phyloP scores from a whole-genome alignment of 2,329 filamentous ascomycete species.

The Penicillium hordei region DNA sequence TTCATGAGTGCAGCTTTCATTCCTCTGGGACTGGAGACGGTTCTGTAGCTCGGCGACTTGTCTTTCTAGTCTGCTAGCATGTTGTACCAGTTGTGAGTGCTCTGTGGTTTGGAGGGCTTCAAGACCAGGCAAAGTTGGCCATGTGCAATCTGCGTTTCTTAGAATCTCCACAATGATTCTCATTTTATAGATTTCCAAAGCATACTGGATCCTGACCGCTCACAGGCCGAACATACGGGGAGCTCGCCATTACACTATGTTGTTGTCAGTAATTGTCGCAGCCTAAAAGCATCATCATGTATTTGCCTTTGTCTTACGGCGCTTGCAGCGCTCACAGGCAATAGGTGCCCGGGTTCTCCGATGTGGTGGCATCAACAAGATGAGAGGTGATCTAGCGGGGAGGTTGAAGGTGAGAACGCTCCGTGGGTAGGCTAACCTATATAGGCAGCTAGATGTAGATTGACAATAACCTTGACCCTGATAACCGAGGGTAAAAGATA shows the following conservation, averaged over 20 bases:
- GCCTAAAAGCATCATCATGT: not conserved
- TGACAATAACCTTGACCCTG: not conserved
- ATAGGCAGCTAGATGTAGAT: not conserved
- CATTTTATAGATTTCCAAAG: not conserved
- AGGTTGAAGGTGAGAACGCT: not conserved
- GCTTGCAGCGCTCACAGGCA: not conserved
- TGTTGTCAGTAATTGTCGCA: not conserved
- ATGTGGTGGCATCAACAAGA: not conserved
- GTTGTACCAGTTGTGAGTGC: not conserved
- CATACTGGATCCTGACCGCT: not conserved
- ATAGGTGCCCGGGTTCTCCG: not conserved
- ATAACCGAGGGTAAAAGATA: no score
- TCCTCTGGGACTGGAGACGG: not conserved
- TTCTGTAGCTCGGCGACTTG: not conserved
- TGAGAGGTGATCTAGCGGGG: not conserved
- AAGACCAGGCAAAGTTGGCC: not conserved
- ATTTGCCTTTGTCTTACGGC: not conserved
- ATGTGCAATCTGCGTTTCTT: not conserved
- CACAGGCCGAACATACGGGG: not conserved
- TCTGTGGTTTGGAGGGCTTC: not conserved
- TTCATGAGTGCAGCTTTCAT: not conserved
- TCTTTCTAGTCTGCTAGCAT: not conserved
- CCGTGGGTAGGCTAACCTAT: not conserved
- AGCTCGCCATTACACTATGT: not conserved
- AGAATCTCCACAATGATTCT: not conserved